phyloP scores from a whole-genome alignment of 345 rosid species.

The Geranium rotundifolium region DNA sequence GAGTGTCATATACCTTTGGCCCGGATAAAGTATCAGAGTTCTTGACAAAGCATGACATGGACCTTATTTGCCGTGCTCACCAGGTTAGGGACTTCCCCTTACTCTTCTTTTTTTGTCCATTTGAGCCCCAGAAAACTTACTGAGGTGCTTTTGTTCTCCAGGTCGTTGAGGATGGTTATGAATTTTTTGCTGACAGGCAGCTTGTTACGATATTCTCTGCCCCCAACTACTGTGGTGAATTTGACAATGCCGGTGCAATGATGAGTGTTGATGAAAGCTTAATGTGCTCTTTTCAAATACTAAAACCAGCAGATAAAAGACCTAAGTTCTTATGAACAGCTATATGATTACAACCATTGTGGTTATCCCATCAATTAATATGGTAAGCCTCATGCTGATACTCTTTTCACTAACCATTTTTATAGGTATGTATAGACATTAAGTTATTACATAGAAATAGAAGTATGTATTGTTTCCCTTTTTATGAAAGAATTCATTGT shows the following conservation, averaged over 20 bases:
- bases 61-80: constrained; percentile 84
- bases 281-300: constrained; percentile 82
- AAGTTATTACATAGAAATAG: too few species aligned
- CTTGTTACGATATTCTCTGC: constrained; percentile 81
- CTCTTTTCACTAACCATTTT: too few species aligned
- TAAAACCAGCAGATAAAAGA: constrained; percentile 58
- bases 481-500: too few species aligned
- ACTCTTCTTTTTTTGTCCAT: neutral
- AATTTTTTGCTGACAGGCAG: constrained; percentile 73
- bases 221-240: constrained; percentile 86
- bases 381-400: too few species aligned
- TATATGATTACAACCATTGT: too few species aligned
- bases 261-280: constrained; percentile 84
- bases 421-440: too few species aligned
- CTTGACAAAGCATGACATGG: constrained; percentile 58
- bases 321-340: constrained; percentile 13
- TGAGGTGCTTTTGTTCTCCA: constrained; percentile 9
- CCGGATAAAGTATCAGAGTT: constrained; percentile 59
- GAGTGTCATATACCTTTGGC: constrained; percentile 76
- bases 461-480: too few species aligned
- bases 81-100: constrained; percentile 35
- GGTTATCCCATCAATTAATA: too few species aligned
- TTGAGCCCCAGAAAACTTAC: constrained; percentile 8
- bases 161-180: constrained; percentile 92
- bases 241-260: constrained; percentile 84